A percentile compares a stretch with the other conserved stretches of the same genome.
phyloP scores from a whole-genome alignment of 768 basidiomycete species.

The Nidularia sp. region DNA sequence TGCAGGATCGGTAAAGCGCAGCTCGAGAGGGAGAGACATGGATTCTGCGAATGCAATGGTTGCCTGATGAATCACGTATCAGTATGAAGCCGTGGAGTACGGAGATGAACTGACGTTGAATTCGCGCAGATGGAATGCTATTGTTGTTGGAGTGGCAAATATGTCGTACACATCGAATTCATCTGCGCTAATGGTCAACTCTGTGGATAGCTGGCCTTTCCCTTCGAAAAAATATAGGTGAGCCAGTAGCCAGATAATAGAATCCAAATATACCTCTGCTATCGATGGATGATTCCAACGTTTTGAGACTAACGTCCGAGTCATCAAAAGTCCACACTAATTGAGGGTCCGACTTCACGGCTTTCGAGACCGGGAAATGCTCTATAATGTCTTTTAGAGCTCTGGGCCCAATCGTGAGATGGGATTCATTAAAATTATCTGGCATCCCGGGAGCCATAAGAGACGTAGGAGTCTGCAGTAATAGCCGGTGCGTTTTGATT shows the following conservation, averaged over 20 bases:
- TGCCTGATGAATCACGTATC: constrained; percentile 40
- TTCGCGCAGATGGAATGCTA: constrained; percentile 80
- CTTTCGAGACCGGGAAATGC: constrained; percentile 68
- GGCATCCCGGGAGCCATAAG: constrained; percentile 67
- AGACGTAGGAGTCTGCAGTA: constrained; percentile 44
- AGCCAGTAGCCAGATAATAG: background rate
- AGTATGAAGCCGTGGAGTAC: background rate
- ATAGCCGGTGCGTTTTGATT: constrained; percentile 75
- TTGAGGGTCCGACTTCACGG: constrained; percentile 68
- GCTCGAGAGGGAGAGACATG: constrained; percentile 56
- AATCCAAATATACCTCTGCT: constrained; percentile 43
- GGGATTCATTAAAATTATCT: constrained; percentile 54
- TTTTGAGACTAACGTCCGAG: constrained; percentile 64
- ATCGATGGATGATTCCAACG: constrained; percentile 62
- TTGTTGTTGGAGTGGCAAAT: constrained; percentile 54
- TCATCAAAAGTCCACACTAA: constrained; percentile 78
- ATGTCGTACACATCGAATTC: constrained; percentile 81
- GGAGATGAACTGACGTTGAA: constrained; percentile 55
- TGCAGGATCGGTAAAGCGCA: constrained; percentile 73
- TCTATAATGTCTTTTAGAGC: constrained; percentile 76
- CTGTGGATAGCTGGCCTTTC: constrained; percentile 65
- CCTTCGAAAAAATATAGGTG: constrained; percentile 23
- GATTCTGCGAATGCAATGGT: constrained; percentile 78
- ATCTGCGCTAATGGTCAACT: constrained; percentile 69
- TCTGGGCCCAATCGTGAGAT: constrained; percentile 67